Evolutionary conservation across 257 asterid genomes (phyloP).

Genomic region (Galeopsis tetrahit): DNA sequence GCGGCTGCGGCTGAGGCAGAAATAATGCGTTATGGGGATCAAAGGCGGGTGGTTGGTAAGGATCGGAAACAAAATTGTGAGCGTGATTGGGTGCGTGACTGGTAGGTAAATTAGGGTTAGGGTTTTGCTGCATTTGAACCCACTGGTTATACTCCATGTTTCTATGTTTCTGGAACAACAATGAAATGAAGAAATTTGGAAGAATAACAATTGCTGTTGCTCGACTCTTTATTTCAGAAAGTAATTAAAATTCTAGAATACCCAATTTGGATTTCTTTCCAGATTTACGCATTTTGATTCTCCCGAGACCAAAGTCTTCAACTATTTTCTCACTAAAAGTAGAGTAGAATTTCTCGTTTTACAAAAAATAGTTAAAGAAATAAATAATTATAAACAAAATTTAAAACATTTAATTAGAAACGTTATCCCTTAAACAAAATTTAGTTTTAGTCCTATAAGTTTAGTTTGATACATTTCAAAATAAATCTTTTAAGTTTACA

Average conservation of each 20-base stretch:
- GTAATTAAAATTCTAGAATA: neutral
- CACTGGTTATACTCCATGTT: conserved; percentile 35
- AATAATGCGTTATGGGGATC: conserved; percentile 28
- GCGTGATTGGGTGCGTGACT: conserved; percentile 22
- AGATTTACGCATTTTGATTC: neutral
- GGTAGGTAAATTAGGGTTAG: conserved; percentile 37
- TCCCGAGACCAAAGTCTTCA: neutral
- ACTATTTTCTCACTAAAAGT: too few relatives aligned
- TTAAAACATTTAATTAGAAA: too few relatives aligned
- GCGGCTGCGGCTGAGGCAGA: conserved; percentile 40
- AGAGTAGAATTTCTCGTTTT: too few relatives aligned
- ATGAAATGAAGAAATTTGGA: neutral
- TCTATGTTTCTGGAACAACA: conserved; percentile 20
- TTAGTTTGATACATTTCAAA: too few relatives aligned
- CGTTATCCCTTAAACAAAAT: too few relatives aligned
- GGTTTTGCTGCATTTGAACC: conserved; percentile 42
- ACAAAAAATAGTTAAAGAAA: too few relatives aligned
- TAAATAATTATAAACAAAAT: too few relatives aligned
- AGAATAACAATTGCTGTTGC: neutral
- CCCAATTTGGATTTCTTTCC: neutral
- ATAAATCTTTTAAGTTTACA: too few relatives aligned
- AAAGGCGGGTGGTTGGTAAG: conserved; percentile 26
- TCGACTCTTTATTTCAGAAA: neutral
- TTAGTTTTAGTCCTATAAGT: too few relatives aligned
- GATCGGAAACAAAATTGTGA: conserved; percentile 14